Percentiles rank a stretch among this genome's conserved stretches.
Conservation (phyloP, 73 alveolate species). For the Paraurostyla sp. region DNA sequence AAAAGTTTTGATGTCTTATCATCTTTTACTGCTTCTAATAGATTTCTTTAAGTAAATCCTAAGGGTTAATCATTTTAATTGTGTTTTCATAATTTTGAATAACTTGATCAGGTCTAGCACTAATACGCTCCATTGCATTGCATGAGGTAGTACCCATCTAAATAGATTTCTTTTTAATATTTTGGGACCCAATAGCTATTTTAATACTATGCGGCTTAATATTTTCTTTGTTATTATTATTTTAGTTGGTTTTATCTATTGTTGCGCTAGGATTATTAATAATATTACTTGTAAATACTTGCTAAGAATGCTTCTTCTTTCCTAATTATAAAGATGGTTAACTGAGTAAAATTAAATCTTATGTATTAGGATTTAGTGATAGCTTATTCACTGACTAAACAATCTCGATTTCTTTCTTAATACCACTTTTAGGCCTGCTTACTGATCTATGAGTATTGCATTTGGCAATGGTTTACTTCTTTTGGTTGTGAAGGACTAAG, state of each 20-base stretch:
- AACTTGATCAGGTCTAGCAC: not conserved
- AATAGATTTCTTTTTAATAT: too few species aligned
- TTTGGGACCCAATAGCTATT: too few species aligned
- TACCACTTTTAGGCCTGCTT: constrained; percentile 25
- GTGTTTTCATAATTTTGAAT: not conserved
- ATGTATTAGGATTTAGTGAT: not conserved
- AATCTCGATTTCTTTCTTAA: not conserved
- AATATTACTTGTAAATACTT: not conserved
- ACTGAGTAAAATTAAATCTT: too few species aligned
- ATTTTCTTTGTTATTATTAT: not conserved
- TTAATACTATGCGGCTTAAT: too few species aligned
- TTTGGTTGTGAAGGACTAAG: too few species aligned
- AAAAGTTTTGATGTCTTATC: not conserved
- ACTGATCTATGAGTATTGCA: constrained; percentile 27
- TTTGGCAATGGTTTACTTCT: not conserved
- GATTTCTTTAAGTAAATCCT: not conserved
- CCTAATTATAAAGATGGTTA: too few species aligned
- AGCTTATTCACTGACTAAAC: not conserved
- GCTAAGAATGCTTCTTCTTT: not conserved
- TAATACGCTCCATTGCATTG: too few species aligned
- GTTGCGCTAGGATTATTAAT: too few species aligned
- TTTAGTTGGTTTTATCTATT: too few species aligned
- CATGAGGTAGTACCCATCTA: too few species aligned
- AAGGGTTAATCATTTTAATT: not conserved
- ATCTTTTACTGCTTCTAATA: not conserved